phyloP scores from a whole-genome alignment of 1,139 yeast species.

The Lodderomyces theae region DNA sequence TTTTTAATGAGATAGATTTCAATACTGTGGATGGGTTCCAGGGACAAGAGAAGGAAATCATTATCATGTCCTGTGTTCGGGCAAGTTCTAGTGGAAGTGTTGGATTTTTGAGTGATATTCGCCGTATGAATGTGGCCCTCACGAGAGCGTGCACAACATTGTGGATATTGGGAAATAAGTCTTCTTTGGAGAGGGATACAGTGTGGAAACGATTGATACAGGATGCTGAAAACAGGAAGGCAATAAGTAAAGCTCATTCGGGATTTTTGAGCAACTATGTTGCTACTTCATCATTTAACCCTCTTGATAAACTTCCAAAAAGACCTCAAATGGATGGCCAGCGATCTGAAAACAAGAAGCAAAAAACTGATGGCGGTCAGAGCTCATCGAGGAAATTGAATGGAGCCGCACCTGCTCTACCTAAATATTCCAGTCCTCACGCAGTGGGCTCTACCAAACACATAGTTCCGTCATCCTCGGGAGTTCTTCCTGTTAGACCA shows the following conservation, averaged over 20 bases:
- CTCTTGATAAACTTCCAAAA: neutral
- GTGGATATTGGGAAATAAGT: conserved; percentile 85
- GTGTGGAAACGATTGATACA: conserved; percentile 67
- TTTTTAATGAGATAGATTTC: conserved; percentile 72
- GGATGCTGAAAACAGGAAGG: conserved; percentile 56
- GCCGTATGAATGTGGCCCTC: conserved; percentile 95
- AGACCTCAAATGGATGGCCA: neutral
- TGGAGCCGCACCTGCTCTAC: neutral
- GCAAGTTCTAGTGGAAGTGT: conserved; percentile 69
- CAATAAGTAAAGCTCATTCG: conserved; percentile 32
- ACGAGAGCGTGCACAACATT: conserved; percentile 91
- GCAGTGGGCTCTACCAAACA: neutral
- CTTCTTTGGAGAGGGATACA: conserved; percentile 57
- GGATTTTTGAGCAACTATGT: conserved; percentile 29
- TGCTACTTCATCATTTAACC: neutral
- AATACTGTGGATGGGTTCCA: conserved; percentile 98
- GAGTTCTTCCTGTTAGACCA: conserved; percentile 8
- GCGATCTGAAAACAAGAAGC: neutral
- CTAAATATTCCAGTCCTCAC: neutral
- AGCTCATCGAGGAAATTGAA: neutral
- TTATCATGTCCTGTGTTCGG: conserved; percentile 92
- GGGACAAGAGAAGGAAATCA: conserved; percentile 95
- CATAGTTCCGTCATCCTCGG: conserved; percentile 5
- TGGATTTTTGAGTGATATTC: conserved; percentile 83
- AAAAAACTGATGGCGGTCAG: neutral